Evolutionary conservation across 2,329 filamentous ascomycete species (phyloP).

Genomic region (Penicillium sp.): DNA sequence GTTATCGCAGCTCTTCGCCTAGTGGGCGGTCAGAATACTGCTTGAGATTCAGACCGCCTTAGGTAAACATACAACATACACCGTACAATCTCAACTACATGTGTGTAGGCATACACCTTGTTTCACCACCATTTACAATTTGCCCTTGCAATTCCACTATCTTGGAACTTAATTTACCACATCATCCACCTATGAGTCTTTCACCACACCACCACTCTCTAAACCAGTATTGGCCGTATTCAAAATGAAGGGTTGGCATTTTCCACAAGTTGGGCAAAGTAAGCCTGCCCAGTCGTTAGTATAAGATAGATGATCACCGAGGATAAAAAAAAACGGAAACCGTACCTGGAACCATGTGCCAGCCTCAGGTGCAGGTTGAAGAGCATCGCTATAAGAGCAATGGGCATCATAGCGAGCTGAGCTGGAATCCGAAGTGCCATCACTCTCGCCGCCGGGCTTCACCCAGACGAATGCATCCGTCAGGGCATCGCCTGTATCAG

Average conservation of each 20-base stretch:
- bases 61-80: not conserved
- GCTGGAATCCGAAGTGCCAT: conserved; percentile 51
- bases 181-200: not conserved
- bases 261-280: conserved; percentile 30
- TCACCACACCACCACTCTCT: too few relatives aligned
- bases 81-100: too few relatives aligned
- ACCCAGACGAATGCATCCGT: conserved; percentile 69
- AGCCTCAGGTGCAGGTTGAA: conserved; percentile 67
- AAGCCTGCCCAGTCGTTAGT: conserved; percentile 28
- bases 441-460: conserved; percentile 62
- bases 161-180: too few relatives aligned
- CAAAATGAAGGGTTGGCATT: conserved; percentile 31
- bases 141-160: too few relatives aligned
- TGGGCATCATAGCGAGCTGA: conserved; percentile 55
- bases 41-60: conserved; percentile 1
- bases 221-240: not conserved
- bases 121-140: too few relatives aligned
- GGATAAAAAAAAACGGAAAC: conserved; percentile 23
- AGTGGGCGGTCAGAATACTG: conserved; percentile 7
- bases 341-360: conserved; percentile 63
- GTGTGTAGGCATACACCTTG: too few relatives aligned
- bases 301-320: conserved; percentile 23
- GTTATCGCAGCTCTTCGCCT: conserved; percentile 9
- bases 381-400: conserved; percentile 55
- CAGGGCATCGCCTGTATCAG: conserved; percentile 59